Base-by-base conservation (phyloP, 2,329 filamentous ascomycete species). In the Fusarium longipes region DNA sequence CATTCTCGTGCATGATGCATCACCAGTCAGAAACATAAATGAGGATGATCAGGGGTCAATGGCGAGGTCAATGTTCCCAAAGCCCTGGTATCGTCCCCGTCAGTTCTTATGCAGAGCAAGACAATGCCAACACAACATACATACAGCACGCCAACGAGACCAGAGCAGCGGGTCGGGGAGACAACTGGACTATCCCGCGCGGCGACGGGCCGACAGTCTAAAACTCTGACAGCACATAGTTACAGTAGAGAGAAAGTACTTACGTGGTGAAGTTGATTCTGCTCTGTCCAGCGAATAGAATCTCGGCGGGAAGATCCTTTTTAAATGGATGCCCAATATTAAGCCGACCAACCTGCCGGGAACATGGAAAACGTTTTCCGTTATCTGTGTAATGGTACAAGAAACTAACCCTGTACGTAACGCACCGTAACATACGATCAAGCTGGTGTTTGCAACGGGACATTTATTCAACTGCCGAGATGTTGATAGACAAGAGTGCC, bases 1-100 rank as follows among this genome's bases (percentile, higher is more conserved):
- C 65, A 58, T 54, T 56, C 68, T 72, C 71, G 66, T 73, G 68
- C 71, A 71, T 73, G 60, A 54, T 68, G 66, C 62, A 70, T 68
- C 56, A 51, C 42, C 29, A 52, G 43, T 48, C 40, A 40, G 40
- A 42, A 38, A 32, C 20, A 35, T n/a, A 36, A 25, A 27, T 44
- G 42, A 43, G 35, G 32, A 35, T 25, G 38, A 47, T 33, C 54
- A 63, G 59, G 59, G 65, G 53, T 42, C 29, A 44, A 49, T 27
- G 22, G 8, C n/a, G 20, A 36, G 33, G 30, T 18, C 22, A 24
- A 32, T 29, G 33, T 35, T 65, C 50, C 70, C 68, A 67, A 52
- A 45, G 32, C 57, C 52, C 43, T 36, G 59, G 52, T 64, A 62
- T 61, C 22, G 33, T 49, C 32, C 30, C 45, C 45, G 32, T 49